Percentiles rank a stretch among this genome's conserved stretches.
These are phyloP conservation scores for Lagenaria siceraria DNA, from an alignment of 306 rosid species.

Conservation along the genomic window DNA sequence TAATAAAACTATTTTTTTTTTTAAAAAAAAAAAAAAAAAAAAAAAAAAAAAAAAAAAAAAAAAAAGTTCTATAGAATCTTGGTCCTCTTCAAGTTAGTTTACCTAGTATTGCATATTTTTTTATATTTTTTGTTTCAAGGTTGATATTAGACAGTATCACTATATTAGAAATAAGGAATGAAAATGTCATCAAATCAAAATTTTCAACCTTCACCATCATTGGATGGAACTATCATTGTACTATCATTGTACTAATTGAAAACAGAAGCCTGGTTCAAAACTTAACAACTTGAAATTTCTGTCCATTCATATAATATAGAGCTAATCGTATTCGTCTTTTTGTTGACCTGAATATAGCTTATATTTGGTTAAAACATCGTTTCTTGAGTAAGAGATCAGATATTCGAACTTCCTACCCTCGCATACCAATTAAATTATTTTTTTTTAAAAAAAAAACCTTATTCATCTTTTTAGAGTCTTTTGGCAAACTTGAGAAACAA, in stretches of 20 bases:
- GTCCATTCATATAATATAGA: neutral
- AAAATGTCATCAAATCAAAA: neutral
- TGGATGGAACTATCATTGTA: neutral
- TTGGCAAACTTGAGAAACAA: neutral
- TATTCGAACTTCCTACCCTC: neutral
- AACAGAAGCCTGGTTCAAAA: neutral
- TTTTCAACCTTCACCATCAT: neutral
- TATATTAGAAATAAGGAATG: neutral
- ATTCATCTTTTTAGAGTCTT: neutral
- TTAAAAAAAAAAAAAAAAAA: no score
- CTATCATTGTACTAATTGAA: neutral
- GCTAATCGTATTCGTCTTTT: neutral
- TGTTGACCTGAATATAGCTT: no score
- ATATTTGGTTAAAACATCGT: no score
- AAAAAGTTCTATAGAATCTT: neutral
- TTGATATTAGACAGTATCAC: neutral
- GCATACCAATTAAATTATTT: no score
- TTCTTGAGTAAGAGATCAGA: neutral
- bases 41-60: no score
- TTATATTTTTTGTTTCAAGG: neutral
- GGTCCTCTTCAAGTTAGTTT: neutral
- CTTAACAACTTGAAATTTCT: neutral
- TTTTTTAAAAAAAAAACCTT: no score
- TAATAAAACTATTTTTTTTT: no score
- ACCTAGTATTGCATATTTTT: neutral